Conservation (phyloP, 306 rosid genomes). For the Trifolium pratense region DNA sequence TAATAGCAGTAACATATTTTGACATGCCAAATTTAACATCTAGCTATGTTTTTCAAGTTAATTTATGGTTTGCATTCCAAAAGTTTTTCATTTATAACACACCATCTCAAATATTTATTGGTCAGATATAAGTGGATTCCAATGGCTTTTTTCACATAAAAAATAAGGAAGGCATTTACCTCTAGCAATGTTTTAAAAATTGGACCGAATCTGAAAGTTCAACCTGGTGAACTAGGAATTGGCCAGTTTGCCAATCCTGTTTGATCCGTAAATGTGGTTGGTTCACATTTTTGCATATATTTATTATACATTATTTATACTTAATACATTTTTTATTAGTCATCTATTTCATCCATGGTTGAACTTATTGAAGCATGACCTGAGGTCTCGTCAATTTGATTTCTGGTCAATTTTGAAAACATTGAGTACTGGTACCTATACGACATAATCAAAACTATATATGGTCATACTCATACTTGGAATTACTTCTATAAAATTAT, state of each 20-base stretch:
- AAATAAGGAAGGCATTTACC: constrained; percentile 15
- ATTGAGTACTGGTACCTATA: background rate
- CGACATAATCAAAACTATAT: constrained; percentile 14
- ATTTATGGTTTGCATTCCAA: constrained; percentile 1
- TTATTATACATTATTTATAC: background rate
- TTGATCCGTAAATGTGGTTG: background rate
- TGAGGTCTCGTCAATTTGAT: background rate
- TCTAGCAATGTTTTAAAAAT: background rate
- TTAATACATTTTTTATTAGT: background rate
- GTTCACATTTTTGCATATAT: background rate
- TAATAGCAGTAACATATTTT: constrained; percentile 11
- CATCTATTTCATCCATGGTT: background rate
- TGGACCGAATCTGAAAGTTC: background rate
- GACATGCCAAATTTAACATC: constrained; percentile 6
- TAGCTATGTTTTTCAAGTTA: constrained; percentile 20
- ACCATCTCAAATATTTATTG: constrained; percentile 7
- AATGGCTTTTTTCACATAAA: constrained; percentile 21
- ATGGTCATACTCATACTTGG: background rate
- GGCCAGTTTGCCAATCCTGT: background rate
- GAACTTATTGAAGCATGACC: background rate
- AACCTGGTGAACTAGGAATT: background rate
- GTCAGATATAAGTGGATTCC: constrained; percentile 8
- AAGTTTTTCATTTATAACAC: background rate
- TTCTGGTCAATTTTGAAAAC: background rate
- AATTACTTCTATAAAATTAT: constrained; percentile 1